Evolutionary conservation across 2,329 filamentous ascomycete genomes (phyloP), one percentile per base, ranked within the genome.

Genomic region (Ophiocordyceps camponoti-saundersi): DNA sequence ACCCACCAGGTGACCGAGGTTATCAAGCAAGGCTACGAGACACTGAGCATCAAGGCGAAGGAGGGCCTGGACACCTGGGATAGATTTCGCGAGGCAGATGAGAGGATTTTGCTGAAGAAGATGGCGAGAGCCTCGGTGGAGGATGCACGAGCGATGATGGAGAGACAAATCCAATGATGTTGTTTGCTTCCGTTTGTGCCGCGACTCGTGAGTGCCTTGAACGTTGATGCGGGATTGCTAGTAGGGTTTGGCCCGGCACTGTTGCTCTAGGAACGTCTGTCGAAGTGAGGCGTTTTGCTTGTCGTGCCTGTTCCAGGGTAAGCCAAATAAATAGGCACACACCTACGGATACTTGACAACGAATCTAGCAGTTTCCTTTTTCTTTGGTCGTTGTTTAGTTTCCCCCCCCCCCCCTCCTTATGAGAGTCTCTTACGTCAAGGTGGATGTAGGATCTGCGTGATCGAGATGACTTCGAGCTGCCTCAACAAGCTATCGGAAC

Each of bases 11-110:
- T 98, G 39, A 82, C 82, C 41, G 82, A 85, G 53, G 85, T 95
- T 26, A 96, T 98, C 63, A 94, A 94, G 66, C 84, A 93, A 61
- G 92, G 92, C 0, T 96, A 96, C 58, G 90, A 96, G 63, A 95
- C 89, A 34, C 65, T 98, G 56, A 90, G 84, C 52, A 93, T 98
- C 47, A 85, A 93, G 63, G 80, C 86, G 0, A 87, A 82, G 56
- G 89, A 94, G 59, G 89, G 85, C 0, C 62, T 94, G 53, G 89
- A 90, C 60, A 78, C 80, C 36, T 94, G 87, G 85, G 85, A 87
- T 53, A 77, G 73, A 59, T 96, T 85, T 61, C 72, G 90, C 15
- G 92, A 96, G 67, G 84, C 83, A 2, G 87, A 95, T 53, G 82
- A 88, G 68, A 83, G 87, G 65, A 75, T 73, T 6, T 68, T 92